These are phyloP conservation scores for Aspergillus uvarum DNA, from an alignment of 2,329 filamentous ascomycete species.

Conservation along the genomic window DNA sequence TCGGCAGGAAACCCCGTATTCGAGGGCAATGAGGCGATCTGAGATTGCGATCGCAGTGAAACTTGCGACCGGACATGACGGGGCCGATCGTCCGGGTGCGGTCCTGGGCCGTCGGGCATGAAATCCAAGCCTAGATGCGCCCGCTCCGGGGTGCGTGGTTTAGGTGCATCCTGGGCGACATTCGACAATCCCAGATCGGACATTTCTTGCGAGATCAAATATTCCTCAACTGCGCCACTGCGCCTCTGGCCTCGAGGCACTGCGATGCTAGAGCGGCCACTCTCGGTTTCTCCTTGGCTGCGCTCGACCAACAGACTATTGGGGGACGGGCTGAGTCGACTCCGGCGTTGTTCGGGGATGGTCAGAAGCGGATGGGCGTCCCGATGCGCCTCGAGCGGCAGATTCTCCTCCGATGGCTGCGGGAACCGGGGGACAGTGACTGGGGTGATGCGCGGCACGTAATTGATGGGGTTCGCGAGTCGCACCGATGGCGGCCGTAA, in stretches of 20 bases:
- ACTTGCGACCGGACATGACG: conserved; percentile 42
- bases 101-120: conserved; percentile 11
- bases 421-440: conserved; percentile 42
- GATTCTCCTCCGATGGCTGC: conserved; percentile 35
- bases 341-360: conserved; percentile 57
- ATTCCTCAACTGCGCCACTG: conserved; percentile 30
- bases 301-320: conserved; percentile 51
- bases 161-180: conserved; percentile 28
- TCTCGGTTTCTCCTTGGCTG: conserved; percentile 47
- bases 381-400: conserved; percentile 37
- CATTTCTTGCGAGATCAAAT: conserved; percentile 26
- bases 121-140: conserved; percentile 30
- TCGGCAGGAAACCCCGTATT: conserved; percentile 35
- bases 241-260: conserved; percentile 48
- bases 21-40: conserved; percentile 41
- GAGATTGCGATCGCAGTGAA: conserved; percentile 43
- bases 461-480: conserved; percentile 63
- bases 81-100: conserved; percentile 28
- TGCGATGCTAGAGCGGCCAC: conserved; percentile 53
- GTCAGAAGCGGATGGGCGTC: conserved; percentile 58
- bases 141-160: conserved; percentile 31
- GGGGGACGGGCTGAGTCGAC: conserved; percentile 49
- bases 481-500: conserved; percentile 48
- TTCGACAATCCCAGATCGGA: conserved; percentile 27
- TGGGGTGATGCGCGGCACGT: conserved; percentile 56